Percentiles rank a stretch among this genome's conserved stretches.
These are phyloP conservation scores for Calcarisporium arbuscula DNA, from an alignment of 2,329 filamentous ascomycete genomes.

Conservation along the genomic window DNA sequence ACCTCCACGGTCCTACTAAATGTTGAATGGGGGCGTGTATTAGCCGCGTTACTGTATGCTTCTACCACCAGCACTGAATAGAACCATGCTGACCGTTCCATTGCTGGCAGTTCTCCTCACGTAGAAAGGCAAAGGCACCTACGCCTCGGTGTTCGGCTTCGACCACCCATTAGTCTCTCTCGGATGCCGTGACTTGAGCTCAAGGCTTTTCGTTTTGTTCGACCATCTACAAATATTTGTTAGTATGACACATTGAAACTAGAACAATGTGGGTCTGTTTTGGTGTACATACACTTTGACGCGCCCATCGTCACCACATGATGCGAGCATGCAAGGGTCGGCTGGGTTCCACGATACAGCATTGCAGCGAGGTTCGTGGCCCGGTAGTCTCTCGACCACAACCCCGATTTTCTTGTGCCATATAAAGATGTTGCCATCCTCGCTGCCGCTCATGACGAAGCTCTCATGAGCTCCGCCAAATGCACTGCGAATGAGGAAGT, in stretches of 20 bases:
- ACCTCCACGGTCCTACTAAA: too few relatives aligned
- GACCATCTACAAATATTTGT: slow-evolving; percentile 20
- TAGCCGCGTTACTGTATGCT: too few relatives aligned
- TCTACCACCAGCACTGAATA: slow-evolving; percentile 2
- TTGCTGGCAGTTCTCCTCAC: too few relatives aligned
- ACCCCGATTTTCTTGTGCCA: slow-evolving; percentile 83
- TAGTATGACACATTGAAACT: too few relatives aligned
- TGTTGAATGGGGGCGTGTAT: too few relatives aligned
- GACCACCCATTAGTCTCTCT: slow-evolving; percentile 14
- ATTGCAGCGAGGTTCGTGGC: slow-evolving; percentile 74
- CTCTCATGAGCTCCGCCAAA: slow-evolving; percentile 90
- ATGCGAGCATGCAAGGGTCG: slow-evolving; percentile 79
- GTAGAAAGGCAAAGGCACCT: too few relatives aligned
- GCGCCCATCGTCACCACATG: slow-evolving; percentile 79
- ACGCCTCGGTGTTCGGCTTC: slow-evolving; percentile 8
- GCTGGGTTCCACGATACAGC: slow-evolving; percentile 83
- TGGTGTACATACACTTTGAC: slow-evolving; percentile 69
- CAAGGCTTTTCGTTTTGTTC: slow-evolving; percentile 14
- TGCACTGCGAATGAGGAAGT: slow-evolving; percentile 72
- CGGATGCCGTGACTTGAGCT: slow-evolving; percentile 13
- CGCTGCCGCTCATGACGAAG: slow-evolving; percentile 86
- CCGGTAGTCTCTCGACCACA: slow-evolving; percentile 68
- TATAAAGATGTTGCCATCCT: slow-evolving; percentile 72
- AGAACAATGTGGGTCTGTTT: not conserved
- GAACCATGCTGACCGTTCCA: not conserved